Base-by-base conservation (phyloP, 345 rosid genomes). In the Nasturtium officinale region DNA sequence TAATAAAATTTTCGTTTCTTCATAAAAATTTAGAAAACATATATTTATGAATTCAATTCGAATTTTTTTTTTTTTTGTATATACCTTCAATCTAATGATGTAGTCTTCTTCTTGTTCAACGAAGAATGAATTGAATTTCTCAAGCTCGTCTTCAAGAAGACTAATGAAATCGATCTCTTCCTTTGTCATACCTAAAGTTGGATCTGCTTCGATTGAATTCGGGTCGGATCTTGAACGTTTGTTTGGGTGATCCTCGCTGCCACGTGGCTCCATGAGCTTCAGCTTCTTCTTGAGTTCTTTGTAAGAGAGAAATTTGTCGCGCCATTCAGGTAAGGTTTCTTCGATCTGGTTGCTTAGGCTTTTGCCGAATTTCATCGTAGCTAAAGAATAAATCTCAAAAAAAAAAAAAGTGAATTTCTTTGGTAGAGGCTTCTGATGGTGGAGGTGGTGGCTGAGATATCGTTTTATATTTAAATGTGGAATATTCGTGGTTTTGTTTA, bases 71-170 rank as follows among this genome's bases (percentile, higher is more conserved):
- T 9, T 16, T 5, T 16, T 53, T 21, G 13, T 33, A 45, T 54
- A 42, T 82, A 94, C 97, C 96, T 95, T 95, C 69, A 95, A 83
- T 73, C 83, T 79, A 73, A 95, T 95, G 85, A 95, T 87, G 70
- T 91, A 90, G 60, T 95, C 99, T 82, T 95, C 99, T 87, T 95
- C 99, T 64, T 95, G 82, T 81, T 91, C 98, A 26, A 91, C 90
- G 76, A 91, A 95, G 83, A 95, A 91, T 3, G 83, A 33, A 61
- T 95, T 95, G 81, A 95, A 91, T 78, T 95, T 95, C 87, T 95
- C 96, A 51, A 94, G 82, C 80, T 94, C 97, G 33, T 73, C 89
- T 64, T 91, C 98, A 77, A 95, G 81, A 57, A 85, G 79, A 28
- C 75, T 78, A 54, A 86, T 81, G 71, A 95, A 91, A 81, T 89